Conservation (phyloP, 495 filamentous ascomycete species). For the Penicillium canescens region DNA sequence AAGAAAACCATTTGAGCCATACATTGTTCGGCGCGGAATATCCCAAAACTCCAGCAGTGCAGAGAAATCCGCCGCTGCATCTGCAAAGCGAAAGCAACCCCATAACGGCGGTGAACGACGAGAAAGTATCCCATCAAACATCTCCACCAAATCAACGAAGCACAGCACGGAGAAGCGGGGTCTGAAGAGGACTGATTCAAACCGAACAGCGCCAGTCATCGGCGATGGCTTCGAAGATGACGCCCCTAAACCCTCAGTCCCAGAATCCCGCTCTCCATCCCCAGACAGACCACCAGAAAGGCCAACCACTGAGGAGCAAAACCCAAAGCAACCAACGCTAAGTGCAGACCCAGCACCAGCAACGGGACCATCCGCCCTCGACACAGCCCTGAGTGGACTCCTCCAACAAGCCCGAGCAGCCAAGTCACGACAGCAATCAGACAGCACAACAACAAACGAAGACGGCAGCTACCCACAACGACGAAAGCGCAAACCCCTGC, state of each 20-base stretch:
- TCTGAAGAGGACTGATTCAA: slow-evolving; percentile 4
- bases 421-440: slow-evolving; percentile 28
- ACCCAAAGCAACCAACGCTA: slow-evolving; percentile 18
- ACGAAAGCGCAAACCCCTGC: slow-evolving; percentile 40
- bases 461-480: slow-evolving; percentile 15
- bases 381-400: slow-evolving; percentile 39
- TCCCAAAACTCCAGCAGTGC: slow-evolving; percentile 24
- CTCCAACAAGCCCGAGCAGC: slow-evolving; percentile 44
- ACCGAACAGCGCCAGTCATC: slow-evolving; percentile 12
- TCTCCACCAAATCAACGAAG: neutral
- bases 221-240: slow-evolving; percentile 26
- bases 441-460: slow-evolving; percentile 15
- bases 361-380: slow-evolving; percentile 31
- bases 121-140: neutral
- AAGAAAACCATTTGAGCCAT: slow-evolving; percentile 51
- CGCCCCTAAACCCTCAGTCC: slow-evolving; percentile 27
- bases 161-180: neutral
- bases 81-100: slow-evolving; percentile 14
- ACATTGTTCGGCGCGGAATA: slow-evolving; percentile 34
- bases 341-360: slow-evolving; percentile 14
- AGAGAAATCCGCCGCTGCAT: slow-evolving; percentile 21
- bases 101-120: neutral
- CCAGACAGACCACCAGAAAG: slow-evolving; percentile 14
- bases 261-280: slow-evolving; percentile 31
- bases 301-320: slow-evolving; percentile 1